Base-by-base conservation (phyloP, 768 basidiomycete genomes). In the Tulasnella sp. region DNA sequence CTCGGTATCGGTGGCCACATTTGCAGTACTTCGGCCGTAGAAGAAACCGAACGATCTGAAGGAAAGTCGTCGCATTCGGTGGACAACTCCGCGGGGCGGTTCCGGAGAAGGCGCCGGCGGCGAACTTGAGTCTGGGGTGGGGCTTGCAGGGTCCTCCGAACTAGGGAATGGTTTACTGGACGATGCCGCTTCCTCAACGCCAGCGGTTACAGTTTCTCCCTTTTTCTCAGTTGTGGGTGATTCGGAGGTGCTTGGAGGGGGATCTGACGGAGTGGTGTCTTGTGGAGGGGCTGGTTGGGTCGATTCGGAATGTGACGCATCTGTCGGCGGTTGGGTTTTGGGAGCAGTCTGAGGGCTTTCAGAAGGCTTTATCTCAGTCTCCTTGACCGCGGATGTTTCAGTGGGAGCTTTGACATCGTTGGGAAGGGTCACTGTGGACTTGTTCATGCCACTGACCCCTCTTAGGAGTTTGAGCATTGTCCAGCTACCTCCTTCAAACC, bases 21-120 rank as follows among this genome's bases (percentile, higher is more conserved):
- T 80, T 18, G 81, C 81, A 27, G 84, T 81, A 7, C 87, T 86
- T 34, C 84, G 84, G 62, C 84, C 81, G 72, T 85, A 87, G 82
- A 88, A 84, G 81, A 89, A 87, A 46, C 86, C 79, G 68, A 87
- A 83, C 18, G 86, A 87, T 21, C 87, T 88, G 75, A 91, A 87
- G 44, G 88, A 90, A 80, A 91, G 87, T 62, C 89, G 88, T 18
- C 80, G 71, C 38, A 75, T 79, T 42, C 80, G 75, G 27, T 74
- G 42, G 36, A 76, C 75, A 9, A 58, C 75, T 52, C 75, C 56
- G 2, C 19, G 34, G n/a, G 75, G 40, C 24, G 40, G 56, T 24
- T 48, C 18, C 1, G 44, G 21, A 12, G 21, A 3, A 24, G 48
- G 48, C 48, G 48, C 48, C 48, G 48, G 48, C 24, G 48, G 21